phyloP scores from a whole-genome alignment of 305 asterid species.

The Fraxinus sp. region DNA sequence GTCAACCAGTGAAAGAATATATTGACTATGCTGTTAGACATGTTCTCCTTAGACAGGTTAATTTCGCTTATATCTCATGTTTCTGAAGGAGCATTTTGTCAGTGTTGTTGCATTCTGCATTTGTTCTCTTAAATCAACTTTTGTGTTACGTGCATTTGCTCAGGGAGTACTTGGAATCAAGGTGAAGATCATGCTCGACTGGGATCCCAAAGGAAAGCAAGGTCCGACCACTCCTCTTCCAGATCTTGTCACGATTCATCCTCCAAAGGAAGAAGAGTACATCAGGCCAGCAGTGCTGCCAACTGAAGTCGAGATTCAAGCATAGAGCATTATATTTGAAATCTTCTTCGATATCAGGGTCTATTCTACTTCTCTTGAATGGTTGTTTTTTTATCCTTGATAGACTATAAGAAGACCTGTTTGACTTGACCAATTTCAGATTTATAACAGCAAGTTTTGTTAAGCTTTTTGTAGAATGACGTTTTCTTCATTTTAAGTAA shows the following conservation, averaged over 20 bases:
- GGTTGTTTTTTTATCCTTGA: background rate
- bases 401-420: background rate
- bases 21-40: slow-evolving; percentile 36
- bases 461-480: background rate
- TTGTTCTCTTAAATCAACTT: background rate
- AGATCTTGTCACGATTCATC: background rate
- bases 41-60: slow-evolving; percentile 35
- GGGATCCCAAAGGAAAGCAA: slow-evolving; percentile 6
- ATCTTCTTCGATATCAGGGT: background rate
- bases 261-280: slow-evolving; percentile 1
- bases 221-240: background rate
- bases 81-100: background rate
- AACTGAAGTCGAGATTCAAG: background rate
- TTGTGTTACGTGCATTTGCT: background rate
- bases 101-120: background rate
- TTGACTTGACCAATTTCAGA: background rate
- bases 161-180: slow-evolving; percentile 6
- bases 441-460: background rate
- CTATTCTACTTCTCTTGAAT: background rate
- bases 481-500: background rate
- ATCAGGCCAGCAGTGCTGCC: background rate
- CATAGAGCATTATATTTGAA: background rate
- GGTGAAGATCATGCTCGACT: slow-evolving; percentile 9
- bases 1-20: slow-evolving; percentile 36
- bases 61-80: background rate